phyloP scores from a whole-genome alignment of 192 early-diverging fungal species.

The Allomyces macrogynus region DNA sequence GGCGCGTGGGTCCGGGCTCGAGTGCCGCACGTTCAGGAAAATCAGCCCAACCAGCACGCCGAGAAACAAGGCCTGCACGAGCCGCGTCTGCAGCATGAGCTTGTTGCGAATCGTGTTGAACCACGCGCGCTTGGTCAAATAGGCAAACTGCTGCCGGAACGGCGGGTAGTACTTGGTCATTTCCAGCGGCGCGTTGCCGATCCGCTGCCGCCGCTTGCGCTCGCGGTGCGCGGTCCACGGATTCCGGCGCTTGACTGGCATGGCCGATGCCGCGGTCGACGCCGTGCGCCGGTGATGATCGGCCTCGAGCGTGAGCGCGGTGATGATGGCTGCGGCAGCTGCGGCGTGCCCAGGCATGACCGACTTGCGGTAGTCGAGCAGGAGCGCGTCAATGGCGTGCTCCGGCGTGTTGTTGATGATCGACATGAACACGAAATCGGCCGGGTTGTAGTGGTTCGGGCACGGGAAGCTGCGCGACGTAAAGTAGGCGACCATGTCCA shows the following conservation, averaged over 20 bases:
- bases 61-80: conserved; percentile 17
- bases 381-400: not conserved
- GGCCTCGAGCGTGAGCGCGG: not conserved
- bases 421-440: conserved; percentile 48
- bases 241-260: not conserved
- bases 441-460: conserved; percentile 47
- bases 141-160: conserved; percentile 18
- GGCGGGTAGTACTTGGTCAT: not conserved
- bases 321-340: not conserved
- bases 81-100: conserved; percentile 14
- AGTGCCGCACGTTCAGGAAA: conserved; percentile 10
- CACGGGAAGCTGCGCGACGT: conserved; percentile 31
- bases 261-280: not conserved
- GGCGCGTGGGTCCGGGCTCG: conserved; percentile 30
- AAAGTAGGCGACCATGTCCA: conserved; percentile 22
- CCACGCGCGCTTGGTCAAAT: conserved; percentile 27
- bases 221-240: not conserved
- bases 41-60: conserved; percentile 35
- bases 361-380: not conserved
- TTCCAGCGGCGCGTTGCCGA: conserved; percentile 16
- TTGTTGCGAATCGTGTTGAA: conserved; percentile 18
- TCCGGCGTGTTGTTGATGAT: conserved; percentile 31
- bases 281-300: conserved; percentile 1
- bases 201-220: conserved; percentile 5
- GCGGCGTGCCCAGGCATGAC: not conserved